Evolutionary conservation across 2,329 filamentous ascomycete genomes (phyloP).

Genomic region (Ophiostoma ulmi): DNA sequence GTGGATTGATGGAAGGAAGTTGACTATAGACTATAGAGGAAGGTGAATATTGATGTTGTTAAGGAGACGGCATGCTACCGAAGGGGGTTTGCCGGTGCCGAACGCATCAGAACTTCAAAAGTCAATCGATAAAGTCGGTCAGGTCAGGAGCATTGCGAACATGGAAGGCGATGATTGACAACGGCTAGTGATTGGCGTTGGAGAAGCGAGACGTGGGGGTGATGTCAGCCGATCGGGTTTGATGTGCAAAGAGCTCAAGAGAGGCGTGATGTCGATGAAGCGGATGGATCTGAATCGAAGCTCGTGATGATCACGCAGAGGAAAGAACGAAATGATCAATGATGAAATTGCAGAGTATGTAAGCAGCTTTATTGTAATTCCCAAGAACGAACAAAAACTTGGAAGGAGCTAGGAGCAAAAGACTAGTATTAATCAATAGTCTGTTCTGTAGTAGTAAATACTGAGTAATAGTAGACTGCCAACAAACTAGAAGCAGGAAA

Average conservation of each 20-base stretch:
- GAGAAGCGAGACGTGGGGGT: slow-evolving; percentile 1
- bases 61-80: slow-evolving; percentile 22
- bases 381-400: neutral
- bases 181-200: neutral
- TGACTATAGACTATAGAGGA: neutral
- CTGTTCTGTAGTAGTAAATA: too few species aligned
- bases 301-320: neutral
- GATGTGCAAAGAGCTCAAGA: neutral
- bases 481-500: slow-evolving; percentile 6
- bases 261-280: neutral
- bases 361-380: neutral
- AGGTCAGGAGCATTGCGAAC: neutral
- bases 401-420: slow-evolving; percentile 2
- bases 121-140: neutral
- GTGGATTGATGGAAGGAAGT: neutral
- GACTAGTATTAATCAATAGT: neutral
- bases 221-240: neutral
- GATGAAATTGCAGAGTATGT: neutral
- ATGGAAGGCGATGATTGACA: too few species aligned
- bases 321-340: neutral
- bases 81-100: slow-evolving; percentile 15
- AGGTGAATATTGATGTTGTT: neutral
- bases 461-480: neutral
- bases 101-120: slow-evolving; percentile 8
- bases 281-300: neutral